Base-by-base conservation (phyloP, 2,329 filamentous ascomycete genomes). In the Penicillium crustosum region DNA sequence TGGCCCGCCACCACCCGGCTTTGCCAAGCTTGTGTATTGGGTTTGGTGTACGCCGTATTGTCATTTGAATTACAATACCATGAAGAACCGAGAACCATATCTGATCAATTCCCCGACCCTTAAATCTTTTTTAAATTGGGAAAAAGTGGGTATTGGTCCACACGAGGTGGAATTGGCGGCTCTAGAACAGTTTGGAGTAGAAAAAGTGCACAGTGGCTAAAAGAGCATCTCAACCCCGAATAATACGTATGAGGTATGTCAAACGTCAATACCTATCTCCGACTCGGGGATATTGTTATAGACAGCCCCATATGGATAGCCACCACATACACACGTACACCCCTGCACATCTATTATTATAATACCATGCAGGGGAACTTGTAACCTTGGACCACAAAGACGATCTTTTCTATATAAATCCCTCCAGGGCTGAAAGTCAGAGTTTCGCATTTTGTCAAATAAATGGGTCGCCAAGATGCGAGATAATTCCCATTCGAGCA, bases 401-500 rank as follows among this genome's bases (percentile, higher is more conserved):
- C 36, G 53, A 55, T 35, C 35, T 27, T 29, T 27, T n/a, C 9
- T 15, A n/a, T 9, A 6, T 27, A 17, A 42, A n/a, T 13, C 4
- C 21, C 21, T 35, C 17, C 27, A 21, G n/a, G 6, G 27, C 29
- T 35, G 29, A 21, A 38, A n/a, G 4, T 13, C 10, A 17, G 31
- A 36, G 15, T 43, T 45, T 3, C 27, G 3, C 6, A 15, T 15
- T 49, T 49, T 29, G 4, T 29, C 4, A 36, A 49, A 42, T 23
- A 49, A 29, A 33, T 49, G 44, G 52, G 52, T 39, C 52, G 52
- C 52, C 52, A 55, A 55, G 53, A 35, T 9, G 13, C 17, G 21
- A 35, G 7, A 10, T 33, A 33, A 33, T 21, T 21, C 29, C n/a
- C 8, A 47, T 36, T 38, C 17, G 43, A 15, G 10, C 33, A 53